Evolutionary conservation across 495 filamentous ascomycete species (phyloP), one percentile per base, ranked within the genome.

Genomic region (Schizothecium vesticola): DNA sequence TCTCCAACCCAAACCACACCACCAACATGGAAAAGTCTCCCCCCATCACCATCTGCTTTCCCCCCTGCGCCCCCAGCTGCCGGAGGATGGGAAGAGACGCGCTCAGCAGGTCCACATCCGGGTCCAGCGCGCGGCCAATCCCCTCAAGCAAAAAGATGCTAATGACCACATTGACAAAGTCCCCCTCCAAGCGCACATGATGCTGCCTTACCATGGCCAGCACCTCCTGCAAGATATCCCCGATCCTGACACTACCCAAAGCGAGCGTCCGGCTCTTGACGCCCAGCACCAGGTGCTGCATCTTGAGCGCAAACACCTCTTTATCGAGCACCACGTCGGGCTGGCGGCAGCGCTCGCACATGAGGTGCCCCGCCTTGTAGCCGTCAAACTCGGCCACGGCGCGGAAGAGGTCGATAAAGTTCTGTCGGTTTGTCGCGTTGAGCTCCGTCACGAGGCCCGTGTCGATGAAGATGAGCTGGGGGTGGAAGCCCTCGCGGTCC

Each of bases 121-220:
- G 95, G 76, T 99, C 88, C 33, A 99, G 82, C 68, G 81, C 90
- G 57, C 96, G 85, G 1, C 96, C 96, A 69, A 99, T 98, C 0
- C 96, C 96, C 75, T 99, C 96, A 1, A 99, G 83, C 1, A 99
- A 83, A 51, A 99, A 82, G 61, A 97, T 97, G 33, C 91, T 94
- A 64, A 99, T 91, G 21, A 99, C 94, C 3, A 99, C 95, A 74
- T 99, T 99, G 65, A 98, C 94, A 77, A 97, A 99, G 75, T 99
- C 96, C 2, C 96, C 96, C 74, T 98, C 96, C 33, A 99, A 86
- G 10, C 96, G 86, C 2, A 99, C 96, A 74, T 99, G 96, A 75
- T 99, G 94, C 19, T 82, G 81, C 29, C 96, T 88, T 58, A 99
- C 96, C 94, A 99, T 98, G 56, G 82, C 82, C 26, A 99, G 81